Evolutionary conservation across 257 asterid genomes (phyloP), one percentile per base, ranked within the genome.

Genomic region (Nicotiana otophora): DNA sequence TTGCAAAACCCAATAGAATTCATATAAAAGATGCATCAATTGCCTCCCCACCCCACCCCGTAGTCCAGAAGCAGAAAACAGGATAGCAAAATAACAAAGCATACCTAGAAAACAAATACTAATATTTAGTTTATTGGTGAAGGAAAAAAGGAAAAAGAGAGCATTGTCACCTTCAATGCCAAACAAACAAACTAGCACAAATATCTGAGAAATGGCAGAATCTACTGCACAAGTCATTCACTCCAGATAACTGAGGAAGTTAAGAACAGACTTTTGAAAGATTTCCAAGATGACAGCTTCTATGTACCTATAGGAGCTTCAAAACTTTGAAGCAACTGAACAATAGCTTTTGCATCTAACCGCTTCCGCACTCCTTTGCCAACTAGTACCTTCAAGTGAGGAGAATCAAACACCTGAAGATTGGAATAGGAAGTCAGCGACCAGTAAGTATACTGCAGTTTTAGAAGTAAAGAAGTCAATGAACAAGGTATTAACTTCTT

Each of bases 371-470:
- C 34, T 83, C 90, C 87, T 82, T 87, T 88, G 39, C 98, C 97
- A 63, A 94, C 91, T 84, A 85, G 82, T 61, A 90, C 92, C 86
- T 87, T 83, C 88, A 94, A 78, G 81, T 87, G 91, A 63, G 98
- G 98, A 84, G 97, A 82, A 89, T 94, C 97, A 83, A 90, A 93
- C 51, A 94, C 97, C 97, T 93, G 76, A 5, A 69, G 26, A 51
- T 46, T 48, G 80, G 62, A 74, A 74, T 48, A 4, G 80, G 62
- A 74, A 74, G 39, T 46, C 61, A 72, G 10, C 3, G 60, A 23
- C 31, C 34, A 3, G 33, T 2, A 16, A 46, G 39, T 23, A 14
- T 10, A 46, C 23, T 46, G 26, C 39, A 74, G 62, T 12, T 48
- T 72, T 46, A 14, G 39, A 42, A 53, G 79, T 23, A 46, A 74